phyloP scores from a whole-genome alignment of 768 basidiomycete genomes.

The Leccinellum luteum region DNA sequence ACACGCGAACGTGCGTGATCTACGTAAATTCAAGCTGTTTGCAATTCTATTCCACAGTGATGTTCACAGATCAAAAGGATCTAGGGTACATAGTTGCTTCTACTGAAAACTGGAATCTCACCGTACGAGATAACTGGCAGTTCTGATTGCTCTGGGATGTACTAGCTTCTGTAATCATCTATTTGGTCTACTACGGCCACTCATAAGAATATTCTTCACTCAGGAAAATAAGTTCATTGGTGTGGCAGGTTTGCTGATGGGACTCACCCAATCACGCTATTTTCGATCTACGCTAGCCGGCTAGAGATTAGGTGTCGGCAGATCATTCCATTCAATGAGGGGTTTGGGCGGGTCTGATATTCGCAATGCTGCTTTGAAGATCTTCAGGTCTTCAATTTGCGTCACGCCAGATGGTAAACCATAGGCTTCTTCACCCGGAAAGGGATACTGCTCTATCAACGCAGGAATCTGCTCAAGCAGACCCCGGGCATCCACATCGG shows the following conservation, averaged over 20 bases:
- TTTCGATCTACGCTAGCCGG: not conserved
- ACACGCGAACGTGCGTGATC: too few relatives aligned
- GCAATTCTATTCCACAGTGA: not conserved
- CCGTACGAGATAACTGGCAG: not conserved
- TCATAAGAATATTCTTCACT: not conserved
- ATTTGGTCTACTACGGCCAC: not conserved
- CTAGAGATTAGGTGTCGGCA: slow-evolving; percentile 59
- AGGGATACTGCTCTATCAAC: slow-evolving; percentile 56
- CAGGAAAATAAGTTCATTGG: not conserved
- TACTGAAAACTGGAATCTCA: not conserved
- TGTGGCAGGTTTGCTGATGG: not conserved
- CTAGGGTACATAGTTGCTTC: not conserved
- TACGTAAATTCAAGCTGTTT: not conserved
- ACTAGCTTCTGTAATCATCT: not conserved
- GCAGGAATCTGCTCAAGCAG: slow-evolving; percentile 55
- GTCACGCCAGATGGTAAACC: slow-evolving; percentile 46
- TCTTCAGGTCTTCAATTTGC: slow-evolving; percentile 61
- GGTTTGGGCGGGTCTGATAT: slow-evolving; percentile 60
- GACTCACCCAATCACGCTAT: not conserved
- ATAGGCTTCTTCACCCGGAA: slow-evolving; percentile 50
- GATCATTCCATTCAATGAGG: slow-evolving; percentile 71
- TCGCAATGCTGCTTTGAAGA: slow-evolving; percentile 61
- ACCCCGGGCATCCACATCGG: slow-evolving; percentile 39
- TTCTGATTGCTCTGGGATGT: not conserved
- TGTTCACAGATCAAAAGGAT: not conserved